Percentiles rank a stretch among this genome's conserved stretches.
These are phyloP conservation scores for Ocimum tenuiflorum DNA, from an alignment of 257 asterid species.

Conservation along the genomic window DNA sequence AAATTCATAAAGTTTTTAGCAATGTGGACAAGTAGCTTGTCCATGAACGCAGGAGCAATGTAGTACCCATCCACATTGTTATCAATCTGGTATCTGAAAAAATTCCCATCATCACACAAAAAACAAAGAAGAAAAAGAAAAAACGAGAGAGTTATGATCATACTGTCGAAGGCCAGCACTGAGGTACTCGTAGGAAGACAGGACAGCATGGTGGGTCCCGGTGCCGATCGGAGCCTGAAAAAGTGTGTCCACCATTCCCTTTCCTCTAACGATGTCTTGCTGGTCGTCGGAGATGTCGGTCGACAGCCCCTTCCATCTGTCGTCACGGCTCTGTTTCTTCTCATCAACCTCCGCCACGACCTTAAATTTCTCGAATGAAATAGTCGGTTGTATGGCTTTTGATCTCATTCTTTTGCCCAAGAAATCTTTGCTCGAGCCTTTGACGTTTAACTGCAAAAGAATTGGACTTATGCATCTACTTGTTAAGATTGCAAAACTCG, in stretches of 20 bases:
- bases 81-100: constrained; percentile 30
- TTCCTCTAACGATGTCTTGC: constrained; percentile 51
- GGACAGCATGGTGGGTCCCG: constrained; percentile 45
- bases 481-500: too few relatives aligned
- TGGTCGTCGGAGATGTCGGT: constrained; percentile 45
- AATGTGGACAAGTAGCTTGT: constrained; percentile 41
- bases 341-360: constrained; percentile 29
- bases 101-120: not conserved
- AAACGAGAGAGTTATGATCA: not conserved
- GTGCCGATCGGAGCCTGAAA: constrained; percentile 45
- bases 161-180: constrained; percentile 38
- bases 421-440: constrained; percentile 20
- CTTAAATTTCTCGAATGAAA: constrained; percentile 18
- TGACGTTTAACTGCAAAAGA: constrained; percentile 24
- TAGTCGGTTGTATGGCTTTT: constrained; percentile 7
- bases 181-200: constrained; percentile 41
- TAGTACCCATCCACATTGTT: constrained; percentile 36
- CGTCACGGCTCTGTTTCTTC: constrained; percentile 25
- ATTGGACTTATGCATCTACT: not conserved
- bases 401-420: constrained; percentile 22
- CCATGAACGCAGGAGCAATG: constrained; percentile 56
- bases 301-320: constrained; percentile 41
- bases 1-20: constrained; percentile 41
- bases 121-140: not conserved
- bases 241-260: constrained; percentile 45